Base-by-base conservation (phyloP, 2,329 filamentous ascomycete genomes). In the Geoglossum cookeanum region DNA sequence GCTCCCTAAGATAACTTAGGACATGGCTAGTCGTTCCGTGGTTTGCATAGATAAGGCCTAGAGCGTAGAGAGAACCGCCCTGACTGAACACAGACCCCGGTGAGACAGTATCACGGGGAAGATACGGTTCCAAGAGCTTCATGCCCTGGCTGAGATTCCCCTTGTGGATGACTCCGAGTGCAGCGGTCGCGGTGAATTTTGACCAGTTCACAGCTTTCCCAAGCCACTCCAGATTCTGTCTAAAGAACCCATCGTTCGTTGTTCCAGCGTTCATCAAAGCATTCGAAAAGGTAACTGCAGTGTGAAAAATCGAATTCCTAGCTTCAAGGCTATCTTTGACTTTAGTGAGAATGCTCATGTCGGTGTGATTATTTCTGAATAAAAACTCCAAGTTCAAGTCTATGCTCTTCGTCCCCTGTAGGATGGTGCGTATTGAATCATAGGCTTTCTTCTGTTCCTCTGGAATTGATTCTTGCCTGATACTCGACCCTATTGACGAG, bases 131-230 rank as follows among this genome's bases (percentile, higher is more conserved):
- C 13, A 98, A 78, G 1, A 98, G 78, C 72, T 95, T 95, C 66
- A 89, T 83, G 1, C 90, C 92, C 66, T 98, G 91, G 29, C 85
- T 86, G 59, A 98, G 76, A 69, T 98, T 98, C 58, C 92, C 92
- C 51, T 89, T 85, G 70, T 98, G 92, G 61, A 98, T 96, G 55
- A 97, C 92, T 69, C 92, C 92, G 4, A 98, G 76, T 6, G 92
- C 92, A 58, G 92, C 92, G 3, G 92, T 98, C 13, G 92, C 92
- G 0, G 92, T 96, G 69, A 98, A 98, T 69, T 98, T 98, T 60
- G 90, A 96, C 92, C 92, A 98, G 74, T 98, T 98, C 53, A 97
- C 89, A 30, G 92, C 92, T 75, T 97, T 98, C 60, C 91, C 90
- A 3, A 98, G 74, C 92, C 92, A 98, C 63, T 98, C 92, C 29